Evolutionary conservation across 2,329 filamentous ascomycete species (phyloP).

Genomic region (Fusarium sp.): DNA sequence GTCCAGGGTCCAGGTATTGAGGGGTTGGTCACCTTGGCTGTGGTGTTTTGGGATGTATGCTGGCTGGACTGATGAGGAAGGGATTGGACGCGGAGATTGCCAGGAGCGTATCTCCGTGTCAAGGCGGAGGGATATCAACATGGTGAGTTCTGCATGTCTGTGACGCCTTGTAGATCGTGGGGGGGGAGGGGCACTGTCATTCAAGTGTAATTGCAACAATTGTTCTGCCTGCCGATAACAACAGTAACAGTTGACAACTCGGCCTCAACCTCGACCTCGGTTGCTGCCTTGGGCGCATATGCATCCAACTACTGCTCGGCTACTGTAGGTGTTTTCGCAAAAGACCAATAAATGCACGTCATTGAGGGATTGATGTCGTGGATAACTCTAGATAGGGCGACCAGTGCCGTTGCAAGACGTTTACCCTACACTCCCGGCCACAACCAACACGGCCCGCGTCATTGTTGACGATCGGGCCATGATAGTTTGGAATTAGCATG

Average conservation of each 20-base stretch:
- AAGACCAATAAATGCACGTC: neutral
- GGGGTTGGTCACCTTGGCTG: neutral
- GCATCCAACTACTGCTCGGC: constrained; percentile 10
- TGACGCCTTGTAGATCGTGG: constrained; percentile 24
- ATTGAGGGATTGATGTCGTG: neutral
- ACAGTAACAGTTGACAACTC: neutral
- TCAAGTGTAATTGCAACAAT: neutral
- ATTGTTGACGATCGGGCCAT: neutral
- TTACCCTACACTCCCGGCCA: neutral
- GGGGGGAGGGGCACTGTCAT: constrained; percentile 1
- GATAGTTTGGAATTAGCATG: neutral
- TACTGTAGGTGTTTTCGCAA: constrained; percentile 26
- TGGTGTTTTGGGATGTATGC: neutral
- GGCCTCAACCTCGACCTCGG: neutral
- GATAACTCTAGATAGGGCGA: neutral
- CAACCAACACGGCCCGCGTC: neutral
- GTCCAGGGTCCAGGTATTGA: constrained; percentile 14
- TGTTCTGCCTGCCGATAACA: constrained; percentile 6
- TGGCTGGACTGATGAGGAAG: constrained; percentile 9
- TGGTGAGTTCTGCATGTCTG: constrained; percentile 9
- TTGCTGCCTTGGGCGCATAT: neutral
- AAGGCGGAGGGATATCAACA: constrained; percentile 10
- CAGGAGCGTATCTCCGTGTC: neutral
- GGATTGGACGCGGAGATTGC: constrained; percentile 18
- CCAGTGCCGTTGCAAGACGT: neutral